Base-by-base conservation (phyloP, 768 basidiomycete genomes). In the Paxillus rubicundulus region DNA sequence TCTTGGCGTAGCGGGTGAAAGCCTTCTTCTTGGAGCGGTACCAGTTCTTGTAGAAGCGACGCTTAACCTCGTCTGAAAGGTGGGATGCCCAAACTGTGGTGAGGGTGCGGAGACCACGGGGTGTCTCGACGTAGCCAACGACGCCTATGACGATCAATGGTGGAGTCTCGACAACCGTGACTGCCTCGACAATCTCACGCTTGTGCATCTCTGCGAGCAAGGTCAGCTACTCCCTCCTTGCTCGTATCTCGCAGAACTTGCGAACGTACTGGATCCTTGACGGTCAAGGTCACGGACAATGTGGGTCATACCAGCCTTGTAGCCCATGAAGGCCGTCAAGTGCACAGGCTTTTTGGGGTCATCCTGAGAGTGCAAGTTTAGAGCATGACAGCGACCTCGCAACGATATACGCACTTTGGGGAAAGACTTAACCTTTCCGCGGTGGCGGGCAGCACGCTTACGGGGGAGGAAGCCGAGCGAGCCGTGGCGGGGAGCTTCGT, bases 1-100 rank as follows among this genome's bases (percentile, higher is more conserved):
- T 98, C 86, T 97, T 97, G 72, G 97, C 95, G 75, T 99, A 99
- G 71, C 93, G 92, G 68, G 97, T 99, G 85, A 98, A 99, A 37
- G 97, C 97, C 87, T 99, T 99, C 85, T 98, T 98, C 90, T 99
- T 99, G 45, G 93, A 96, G 63, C 92, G 87, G 82, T 98, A 98
- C 95, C 96, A 98, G 84, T 96, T 97, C 83, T 94, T 95, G 89
- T 98, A 98, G 87, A 99, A 98, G 64, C 97, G 86, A 68, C 97
- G 92, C 78, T 96, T 99, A 72, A 98, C 71, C 72, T 98, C 95
- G 72, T 98, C 97, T 36, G 92, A 95, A 39, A 99, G 84, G 74
- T 99, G 97, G 62, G 91, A 89, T 43, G 97, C 95, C 97, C 90
- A 92, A 72, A 97, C 95, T 55, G 97, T 99, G 69, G 97, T 98